A percentile compares a stretch with the other conserved stretches of the same genome.
phyloP scores from a whole-genome alignment of 2,329 filamentous ascomycete species.

The Remersonia thermophila region DNA sequence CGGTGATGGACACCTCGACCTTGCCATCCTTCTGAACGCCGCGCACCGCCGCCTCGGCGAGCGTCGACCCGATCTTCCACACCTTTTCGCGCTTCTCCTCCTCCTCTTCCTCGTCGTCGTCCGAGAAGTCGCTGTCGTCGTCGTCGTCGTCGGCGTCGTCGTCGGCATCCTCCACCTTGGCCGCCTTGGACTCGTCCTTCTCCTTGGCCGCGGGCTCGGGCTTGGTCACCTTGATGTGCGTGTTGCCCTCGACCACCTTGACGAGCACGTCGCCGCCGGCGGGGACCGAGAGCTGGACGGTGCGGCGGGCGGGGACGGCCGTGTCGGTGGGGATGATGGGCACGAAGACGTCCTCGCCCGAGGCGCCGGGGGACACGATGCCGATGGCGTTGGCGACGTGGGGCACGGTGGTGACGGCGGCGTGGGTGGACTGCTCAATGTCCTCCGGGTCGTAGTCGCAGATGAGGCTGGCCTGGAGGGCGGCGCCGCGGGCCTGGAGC shows the following conservation, averaged over 20 bases:
- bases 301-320: conserved; percentile 76
- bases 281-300: conserved; percentile 63
- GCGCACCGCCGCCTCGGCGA: conserved; percentile 77
- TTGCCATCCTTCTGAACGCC: conserved; percentile 79
- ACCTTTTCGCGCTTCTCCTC: conserved; percentile 83
- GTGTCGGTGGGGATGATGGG: conserved; percentile 78
- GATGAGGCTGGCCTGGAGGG: conserved; percentile 88
- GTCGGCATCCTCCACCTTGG: conserved; percentile 49
- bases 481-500: conserved; percentile 75
- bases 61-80: conserved; percentile 72
- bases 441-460: conserved; percentile 89
- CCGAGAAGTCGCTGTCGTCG: conserved; percentile 43
- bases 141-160: conserved; percentile 59
- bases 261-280: conserved; percentile 79
- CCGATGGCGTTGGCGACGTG: conserved; percentile 84
- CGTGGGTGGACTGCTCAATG: conserved; percentile 91
- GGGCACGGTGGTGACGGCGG: conserved; percentile 85
- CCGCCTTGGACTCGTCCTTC: conserved; percentile 40
- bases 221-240: conserved; percentile 89
- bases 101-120: conserved; percentile 63
- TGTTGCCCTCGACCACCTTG: conserved; percentile 75
- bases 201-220: conserved; percentile 65
- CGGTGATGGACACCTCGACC: conserved; percentile 87
- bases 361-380: conserved; percentile 53
- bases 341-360: conserved; percentile 56